phyloP scores from a whole-genome alignment of 345 rosid genomes.

The Camelina hispida region DNA sequence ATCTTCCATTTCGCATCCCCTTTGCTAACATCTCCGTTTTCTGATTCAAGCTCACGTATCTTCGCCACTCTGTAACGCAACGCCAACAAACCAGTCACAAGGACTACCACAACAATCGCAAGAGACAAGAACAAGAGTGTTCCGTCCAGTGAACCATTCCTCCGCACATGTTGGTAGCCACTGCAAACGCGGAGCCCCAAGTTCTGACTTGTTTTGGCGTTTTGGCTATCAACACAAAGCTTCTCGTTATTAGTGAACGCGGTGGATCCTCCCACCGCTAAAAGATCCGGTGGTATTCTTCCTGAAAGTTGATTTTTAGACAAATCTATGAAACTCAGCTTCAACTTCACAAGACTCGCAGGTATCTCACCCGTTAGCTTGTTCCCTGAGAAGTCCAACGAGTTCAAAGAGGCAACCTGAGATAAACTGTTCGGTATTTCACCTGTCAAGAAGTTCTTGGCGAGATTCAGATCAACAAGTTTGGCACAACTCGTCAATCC shows the following conservation, averaged over 20 bases:
- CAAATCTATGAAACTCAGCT: constrained; percentile 80
- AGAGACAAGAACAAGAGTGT: constrained; percentile 52
- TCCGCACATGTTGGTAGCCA: constrained; percentile 40
- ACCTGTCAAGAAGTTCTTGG: constrained; percentile 65
- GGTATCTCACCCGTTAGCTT: constrained; percentile 67
- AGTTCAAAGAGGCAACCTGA: constrained; percentile 61
- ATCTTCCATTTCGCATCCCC: constrained; percentile 58
- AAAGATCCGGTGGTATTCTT: constrained; percentile 62
- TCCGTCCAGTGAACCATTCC: constrained; percentile 40
- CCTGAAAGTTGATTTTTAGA: constrained; percentile 72
- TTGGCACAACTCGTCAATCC: constrained; percentile 55
- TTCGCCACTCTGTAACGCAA: constrained; percentile 59
- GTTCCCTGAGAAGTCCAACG: constrained; percentile 79
- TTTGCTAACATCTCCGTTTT: constrained; percentile 45
- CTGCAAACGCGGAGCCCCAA: constrained; percentile 57
- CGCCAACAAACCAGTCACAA: constrained; percentile 55
- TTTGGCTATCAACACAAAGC: constrained; percentile 59
- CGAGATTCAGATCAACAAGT: constrained; percentile 82
- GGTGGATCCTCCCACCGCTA: constrained; percentile 62
- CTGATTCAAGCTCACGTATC: constrained; percentile 43
- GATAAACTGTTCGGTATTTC: constrained; percentile 56
- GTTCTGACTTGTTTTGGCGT: constrained; percentile 28
- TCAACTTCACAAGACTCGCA: constrained; percentile 55
- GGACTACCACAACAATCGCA: constrained; percentile 49
- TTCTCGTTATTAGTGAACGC: constrained; percentile 65